A percentile compares a stretch with the other conserved stretches of the same genome.
Evolutionary conservation across 2,329 filamentous ascomycete species (phyloP).

Genomic region (Celoporthe dispersa): DNA sequence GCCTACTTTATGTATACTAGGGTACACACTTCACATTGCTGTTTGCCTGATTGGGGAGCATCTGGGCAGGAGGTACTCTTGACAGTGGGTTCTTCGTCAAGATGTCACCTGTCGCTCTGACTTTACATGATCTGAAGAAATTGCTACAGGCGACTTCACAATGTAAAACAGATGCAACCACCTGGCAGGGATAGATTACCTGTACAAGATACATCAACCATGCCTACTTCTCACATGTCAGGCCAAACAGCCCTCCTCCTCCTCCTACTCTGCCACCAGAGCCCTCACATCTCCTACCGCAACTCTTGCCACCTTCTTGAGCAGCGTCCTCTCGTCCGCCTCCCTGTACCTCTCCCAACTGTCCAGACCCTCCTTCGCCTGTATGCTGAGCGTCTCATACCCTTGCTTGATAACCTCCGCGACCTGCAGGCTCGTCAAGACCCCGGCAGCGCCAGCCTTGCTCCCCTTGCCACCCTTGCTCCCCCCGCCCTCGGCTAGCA

Average conservation of each 20-base stretch:
- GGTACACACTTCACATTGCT: too few species aligned
- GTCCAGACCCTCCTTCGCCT: slow-evolving; percentile 84
- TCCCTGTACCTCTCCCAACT: slow-evolving; percentile 87
- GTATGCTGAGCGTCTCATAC: slow-evolving; percentile 92
- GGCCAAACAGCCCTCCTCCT: neutral
- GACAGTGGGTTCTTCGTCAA: neutral
- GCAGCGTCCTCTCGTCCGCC: slow-evolving; percentile 77
- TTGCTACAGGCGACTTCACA: neutral
- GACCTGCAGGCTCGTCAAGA: slow-evolving; percentile 82
- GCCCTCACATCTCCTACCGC: slow-evolving; percentile 67
- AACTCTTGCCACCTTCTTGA: slow-evolving; percentile 86
- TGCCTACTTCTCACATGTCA: neutral
- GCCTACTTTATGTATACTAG: too few species aligned
- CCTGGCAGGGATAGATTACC: neutral
- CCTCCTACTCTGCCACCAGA: slow-evolving; percentile 50
- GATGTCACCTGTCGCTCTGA: neutral
- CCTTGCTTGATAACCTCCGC: slow-evolving; percentile 93
- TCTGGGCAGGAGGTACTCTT: neutral
- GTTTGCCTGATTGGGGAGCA: neutral
- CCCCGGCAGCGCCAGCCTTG: slow-evolving; percentile 59
- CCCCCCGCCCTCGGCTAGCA: slow-evolving; percentile 66
- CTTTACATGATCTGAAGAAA: neutral
- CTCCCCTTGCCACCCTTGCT: slow-evolving; percentile 46
- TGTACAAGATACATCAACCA: neutral
- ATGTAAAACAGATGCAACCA: neutral